Evolutionary conservation across 108 stramenopile species (phyloP).

Genomic region (Nitzschia palea): DNA sequence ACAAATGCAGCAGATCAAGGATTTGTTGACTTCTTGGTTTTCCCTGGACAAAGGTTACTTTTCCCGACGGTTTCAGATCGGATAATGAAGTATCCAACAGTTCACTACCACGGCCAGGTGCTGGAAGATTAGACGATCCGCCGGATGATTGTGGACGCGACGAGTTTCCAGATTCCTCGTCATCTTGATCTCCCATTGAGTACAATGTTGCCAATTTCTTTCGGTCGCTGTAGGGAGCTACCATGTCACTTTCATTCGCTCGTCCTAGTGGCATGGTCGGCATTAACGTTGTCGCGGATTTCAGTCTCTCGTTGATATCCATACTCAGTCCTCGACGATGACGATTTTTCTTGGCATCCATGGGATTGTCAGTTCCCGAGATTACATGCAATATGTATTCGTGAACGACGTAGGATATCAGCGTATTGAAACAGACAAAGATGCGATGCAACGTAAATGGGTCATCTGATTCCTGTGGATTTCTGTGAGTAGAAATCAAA

Average conservation of each 20-base stretch:
- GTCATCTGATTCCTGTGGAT: not conserved
- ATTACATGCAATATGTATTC: conserved; percentile 25
- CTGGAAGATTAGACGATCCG: not conserved
- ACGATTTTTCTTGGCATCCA: not conserved
- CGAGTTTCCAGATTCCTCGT: not conserved
- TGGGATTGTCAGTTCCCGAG: not conserved
- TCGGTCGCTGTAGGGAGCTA: not conserved
- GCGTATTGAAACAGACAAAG: conserved; percentile 35
- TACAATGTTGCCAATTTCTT: not conserved
- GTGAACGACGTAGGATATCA: conserved; percentile 32
- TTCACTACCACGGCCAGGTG: not conserved
- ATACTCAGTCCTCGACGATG: conserved; percentile 7
- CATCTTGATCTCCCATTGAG: not conserved
- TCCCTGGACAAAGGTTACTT: not conserved
- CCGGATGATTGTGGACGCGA: not conserved
- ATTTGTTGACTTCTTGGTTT: conserved; percentile 20
- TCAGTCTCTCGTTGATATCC: conserved; percentile 15
- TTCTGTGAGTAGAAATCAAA: conserved; percentile 13
- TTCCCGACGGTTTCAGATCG: not conserved
- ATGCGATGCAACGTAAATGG: conserved; percentile 31
- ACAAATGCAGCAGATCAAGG: conserved; percentile 45
- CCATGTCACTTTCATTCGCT: not conserved
- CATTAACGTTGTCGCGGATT: not conserved
- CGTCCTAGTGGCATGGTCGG: not conserved
- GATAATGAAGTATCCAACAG: too few species aligned